Evolutionary conservation across 176 grass and related monocot genomes (phyloP).

Genomic region (Carex cristatella): DNA sequence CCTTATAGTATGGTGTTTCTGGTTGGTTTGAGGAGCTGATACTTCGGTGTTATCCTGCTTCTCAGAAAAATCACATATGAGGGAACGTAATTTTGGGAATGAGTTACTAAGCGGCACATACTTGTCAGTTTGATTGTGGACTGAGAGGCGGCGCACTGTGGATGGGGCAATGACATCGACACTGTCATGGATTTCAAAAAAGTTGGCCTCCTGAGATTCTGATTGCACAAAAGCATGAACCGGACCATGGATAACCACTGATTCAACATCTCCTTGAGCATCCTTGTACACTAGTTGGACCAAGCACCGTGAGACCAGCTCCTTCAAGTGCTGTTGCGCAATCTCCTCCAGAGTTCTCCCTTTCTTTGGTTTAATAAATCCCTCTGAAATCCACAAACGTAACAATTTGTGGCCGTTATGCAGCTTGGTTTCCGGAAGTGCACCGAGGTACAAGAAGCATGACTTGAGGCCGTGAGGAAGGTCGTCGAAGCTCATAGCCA

Average conservation of each 20-base stretch:
- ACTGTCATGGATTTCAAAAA: constrained; percentile 29
- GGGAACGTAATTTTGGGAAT: constrained; percentile 31
- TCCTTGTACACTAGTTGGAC: constrained; percentile 30
- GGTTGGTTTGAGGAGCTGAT: neutral
- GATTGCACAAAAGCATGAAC: constrained; percentile 27
- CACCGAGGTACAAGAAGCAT: constrained; percentile 37
- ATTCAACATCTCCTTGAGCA: constrained; percentile 5
- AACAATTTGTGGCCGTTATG: constrained; percentile 1
- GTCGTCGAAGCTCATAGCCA: constrained; percentile 35
- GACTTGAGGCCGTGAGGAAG: constrained; percentile 29
- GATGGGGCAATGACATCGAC: constrained; percentile 11
- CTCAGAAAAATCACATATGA: constrained; percentile 34
- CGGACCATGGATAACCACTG: neutral
- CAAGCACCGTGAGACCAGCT: constrained; percentile 28
- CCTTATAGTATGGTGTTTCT: neutral
- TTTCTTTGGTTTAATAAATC: constrained; percentile 32
- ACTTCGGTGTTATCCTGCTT: neutral
- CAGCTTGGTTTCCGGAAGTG: constrained; percentile 17
- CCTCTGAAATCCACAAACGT: constrained; percentile 33
- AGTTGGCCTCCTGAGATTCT: constrained; percentile 34
- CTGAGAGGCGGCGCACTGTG: constrained; percentile 14
- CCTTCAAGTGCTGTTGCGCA: constrained; percentile 24
- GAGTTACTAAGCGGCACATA: constrained; percentile 17
- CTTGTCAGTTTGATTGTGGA: constrained; percentile 30
- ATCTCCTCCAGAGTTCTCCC: constrained; percentile 33